Evolutionary conservation across 768 basidiomycete genomes (phyloP).

Genomic region (Phylloporus rhodoxanthus): DNA sequence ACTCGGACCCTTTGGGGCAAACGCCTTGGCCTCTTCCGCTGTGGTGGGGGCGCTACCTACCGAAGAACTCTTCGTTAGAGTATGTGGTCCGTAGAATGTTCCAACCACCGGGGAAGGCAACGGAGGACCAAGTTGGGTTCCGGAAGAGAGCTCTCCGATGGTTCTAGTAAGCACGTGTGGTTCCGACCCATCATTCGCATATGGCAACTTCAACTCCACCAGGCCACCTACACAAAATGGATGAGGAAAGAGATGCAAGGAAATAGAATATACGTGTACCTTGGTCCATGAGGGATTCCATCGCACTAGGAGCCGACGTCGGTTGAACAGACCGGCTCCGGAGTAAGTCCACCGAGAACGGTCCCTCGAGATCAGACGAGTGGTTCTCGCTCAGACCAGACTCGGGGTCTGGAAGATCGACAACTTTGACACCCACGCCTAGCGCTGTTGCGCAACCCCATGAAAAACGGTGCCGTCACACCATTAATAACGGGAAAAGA

Average conservation of each 20-base stretch:
- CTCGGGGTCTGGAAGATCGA: slow-evolving; percentile 26
- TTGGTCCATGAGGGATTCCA: slow-evolving; percentile 66
- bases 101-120: slow-evolving; percentile 10
- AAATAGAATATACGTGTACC: slow-evolving; percentile 28
- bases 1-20: neutral
- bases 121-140: slow-evolving; percentile 27
- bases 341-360: slow-evolving; percentile 23
- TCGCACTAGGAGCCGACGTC: slow-evolving; percentile 32
- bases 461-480: slow-evolving; percentile 4
- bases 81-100: neutral
- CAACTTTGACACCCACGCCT: slow-evolving; percentile 59
- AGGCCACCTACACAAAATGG: slow-evolving; percentile 40
- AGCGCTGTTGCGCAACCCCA: slow-evolving; percentile 35
- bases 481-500: slow-evolving; percentile 4
- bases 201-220: slow-evolving; percentile 49
- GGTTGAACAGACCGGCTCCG: slow-evolving; percentile 10
- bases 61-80: slow-evolving; percentile 1
- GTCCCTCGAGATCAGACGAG: slow-evolving; percentile 20
- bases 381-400: slow-evolving; percentile 18
- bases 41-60: slow-evolving; percentile 1
- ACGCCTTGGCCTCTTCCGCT: slow-evolving; percentile 5
- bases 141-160: slow-evolving; percentile 38
- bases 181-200: slow-evolving; percentile 28
- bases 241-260: neutral
- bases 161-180: slow-evolving; percentile 37